A percentile compares a stretch with the other conserved stretches of the same genome.
Conservation (phyloP, 2,329 filamentous ascomycete species). For the Pyricularia sp. region DNA sequence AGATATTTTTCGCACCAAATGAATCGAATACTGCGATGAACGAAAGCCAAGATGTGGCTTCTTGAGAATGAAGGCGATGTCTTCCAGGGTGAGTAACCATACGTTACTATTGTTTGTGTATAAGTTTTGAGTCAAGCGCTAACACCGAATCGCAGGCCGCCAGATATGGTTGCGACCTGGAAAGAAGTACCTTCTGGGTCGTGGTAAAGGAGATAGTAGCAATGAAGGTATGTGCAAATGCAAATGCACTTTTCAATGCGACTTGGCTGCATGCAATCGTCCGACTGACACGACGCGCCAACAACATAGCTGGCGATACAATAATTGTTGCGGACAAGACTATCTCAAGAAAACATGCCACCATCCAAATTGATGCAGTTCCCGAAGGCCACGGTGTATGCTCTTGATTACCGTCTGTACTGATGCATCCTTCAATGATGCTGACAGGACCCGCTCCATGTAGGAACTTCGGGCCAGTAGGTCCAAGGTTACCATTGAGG, state of each 20-base stretch:
- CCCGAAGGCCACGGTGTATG: constrained; percentile 53
- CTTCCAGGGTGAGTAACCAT: constrained; percentile 28
- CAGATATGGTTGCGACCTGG: constrained; percentile 77
- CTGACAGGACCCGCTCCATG: neutral
- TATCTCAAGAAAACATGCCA: constrained; percentile 80
- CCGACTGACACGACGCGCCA: neutral
- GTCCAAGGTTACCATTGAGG: constrained; percentile 58
- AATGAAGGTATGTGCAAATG: neutral
- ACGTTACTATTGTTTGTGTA: neutral
- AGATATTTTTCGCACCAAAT: neutral
- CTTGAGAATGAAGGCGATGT: constrained; percentile 43
- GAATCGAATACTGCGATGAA: neutral
- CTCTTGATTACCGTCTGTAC: constrained; percentile 1
- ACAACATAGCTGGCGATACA: constrained; percentile 38
- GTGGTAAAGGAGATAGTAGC: constrained; percentile 38
- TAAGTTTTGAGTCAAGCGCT: constrained; percentile 3
- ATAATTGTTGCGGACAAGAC: constrained; percentile 64
- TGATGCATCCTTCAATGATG: neutral
- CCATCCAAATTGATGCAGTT: constrained; percentile 57
- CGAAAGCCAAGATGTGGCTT: constrained; percentile 47
- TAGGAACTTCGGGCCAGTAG: constrained; percentile 40
- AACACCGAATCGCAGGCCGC: constrained; percentile 35
- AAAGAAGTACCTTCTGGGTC: constrained; percentile 73
- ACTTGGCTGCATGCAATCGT: neutral
- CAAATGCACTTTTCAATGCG: neutral